phyloP scores from a whole-genome alignment of 768 basidiomycete genomes.

The Roridomyces roridus region DNA sequence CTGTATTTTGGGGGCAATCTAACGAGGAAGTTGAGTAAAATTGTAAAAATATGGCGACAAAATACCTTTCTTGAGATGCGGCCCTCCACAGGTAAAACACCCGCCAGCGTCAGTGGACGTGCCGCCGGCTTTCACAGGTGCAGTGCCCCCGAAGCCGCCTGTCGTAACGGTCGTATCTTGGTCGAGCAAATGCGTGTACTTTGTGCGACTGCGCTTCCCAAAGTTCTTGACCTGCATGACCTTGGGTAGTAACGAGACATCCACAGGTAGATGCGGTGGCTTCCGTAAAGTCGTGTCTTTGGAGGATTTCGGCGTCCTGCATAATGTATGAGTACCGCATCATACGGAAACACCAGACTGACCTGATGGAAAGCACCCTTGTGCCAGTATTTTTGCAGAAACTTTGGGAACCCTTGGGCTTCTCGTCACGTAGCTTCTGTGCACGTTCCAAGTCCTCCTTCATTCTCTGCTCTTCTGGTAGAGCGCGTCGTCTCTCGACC shows the following conservation, averaged over 20 bases:
- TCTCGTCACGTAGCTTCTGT: slow-evolving; percentile 80
- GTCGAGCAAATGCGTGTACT: slow-evolving; percentile 95
- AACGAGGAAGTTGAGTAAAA: neutral
- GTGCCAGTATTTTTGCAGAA: slow-evolving; percentile 99
- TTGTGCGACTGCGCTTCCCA: slow-evolving; percentile 89
- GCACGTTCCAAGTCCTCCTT: slow-evolving; percentile 92
- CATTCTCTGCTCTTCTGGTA: slow-evolving; percentile 93
- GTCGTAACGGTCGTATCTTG: slow-evolving; percentile 82
- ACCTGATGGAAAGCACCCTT: slow-evolving; percentile 99
- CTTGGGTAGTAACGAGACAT: slow-evolving; percentile 87
- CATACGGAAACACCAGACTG: slow-evolving; percentile 5
- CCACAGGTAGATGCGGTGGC: slow-evolving; percentile 88
- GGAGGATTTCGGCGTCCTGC: slow-evolving; percentile 89
- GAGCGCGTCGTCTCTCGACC: slow-evolving; percentile 86
- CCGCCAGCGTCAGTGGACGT: slow-evolving; percentile 63
- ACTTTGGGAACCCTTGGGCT: slow-evolving; percentile 89
- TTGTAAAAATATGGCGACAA: neutral
- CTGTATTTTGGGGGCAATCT: slow-evolving; percentile 62
- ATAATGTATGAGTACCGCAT: slow-evolving; percentile 16
- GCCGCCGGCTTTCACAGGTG: slow-evolving; percentile 61
- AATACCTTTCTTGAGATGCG: slow-evolving; percentile 89
- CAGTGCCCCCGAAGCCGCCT: slow-evolving; percentile 72
- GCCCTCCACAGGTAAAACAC: slow-evolving; percentile 94
- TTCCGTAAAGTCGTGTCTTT: slow-evolving; percentile 84
- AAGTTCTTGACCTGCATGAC: slow-evolving; percentile 98